Conservation (phyloP, 2,329 filamentous ascomycete genomes). For the Fusarium bactridioides region DNA sequence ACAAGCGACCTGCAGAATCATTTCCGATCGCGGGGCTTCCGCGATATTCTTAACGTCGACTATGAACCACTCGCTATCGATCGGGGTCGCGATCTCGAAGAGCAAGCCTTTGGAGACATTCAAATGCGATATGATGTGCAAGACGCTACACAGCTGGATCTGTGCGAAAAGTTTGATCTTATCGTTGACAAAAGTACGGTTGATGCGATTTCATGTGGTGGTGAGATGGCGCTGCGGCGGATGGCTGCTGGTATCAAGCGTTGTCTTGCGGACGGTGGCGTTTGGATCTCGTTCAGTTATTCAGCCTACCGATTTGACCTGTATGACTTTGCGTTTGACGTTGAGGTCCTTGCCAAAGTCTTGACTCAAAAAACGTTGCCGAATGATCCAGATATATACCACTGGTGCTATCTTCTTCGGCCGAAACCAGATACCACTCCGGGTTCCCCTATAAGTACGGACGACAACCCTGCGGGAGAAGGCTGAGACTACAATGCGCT, state of each 20-base stretch:
- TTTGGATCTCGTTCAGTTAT: slow-evolving; percentile 60
- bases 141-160: slow-evolving; percentile 53
- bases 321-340: slow-evolving; percentile 50
- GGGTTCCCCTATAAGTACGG: background rate
- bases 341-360: slow-evolving; percentile 53
- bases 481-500: background rate
- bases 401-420: slow-evolving; percentile 55
- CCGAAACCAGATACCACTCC: slow-evolving; percentile 37
- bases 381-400: slow-evolving; percentile 56
- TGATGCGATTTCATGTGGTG: slow-evolving; percentile 58
- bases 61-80: slow-evolving; percentile 58
- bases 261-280: slow-evolving; percentile 47
- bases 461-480: slow-evolving; percentile 9
- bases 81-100: slow-evolving; percentile 53
- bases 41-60: slow-evolving; percentile 57
- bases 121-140: slow-evolving; percentile 53
- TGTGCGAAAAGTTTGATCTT: slow-evolving; percentile 48
- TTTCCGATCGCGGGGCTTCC: slow-evolving; percentile 53
- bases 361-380: slow-evolving; percentile 50
- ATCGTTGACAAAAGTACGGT: slow-evolving; percentile 60
- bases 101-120: slow-evolving; percentile 53
- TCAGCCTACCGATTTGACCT: slow-evolving; percentile 53
- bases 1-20: slow-evolving; percentile 60
- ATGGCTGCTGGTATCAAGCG: slow-evolving; percentile 51
- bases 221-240: slow-evolving; percentile 45